Evolutionary conservation across 352 stramenopile species (phyloP), one percentile per base, ranked within the genome.

Genomic region (Globisporangium takayamanum): DNA sequence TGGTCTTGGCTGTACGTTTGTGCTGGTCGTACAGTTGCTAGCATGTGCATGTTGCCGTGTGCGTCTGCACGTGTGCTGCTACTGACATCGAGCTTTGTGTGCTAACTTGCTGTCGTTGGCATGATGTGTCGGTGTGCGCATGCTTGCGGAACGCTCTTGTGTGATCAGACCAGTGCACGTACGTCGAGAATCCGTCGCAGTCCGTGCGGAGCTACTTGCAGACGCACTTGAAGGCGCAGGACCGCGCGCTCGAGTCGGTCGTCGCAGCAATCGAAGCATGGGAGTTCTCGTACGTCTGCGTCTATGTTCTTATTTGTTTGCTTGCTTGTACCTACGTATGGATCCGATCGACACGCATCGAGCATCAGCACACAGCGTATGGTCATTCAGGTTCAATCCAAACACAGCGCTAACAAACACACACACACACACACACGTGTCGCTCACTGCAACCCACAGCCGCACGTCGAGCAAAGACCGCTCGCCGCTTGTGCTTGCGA

Each of bases 401-500:
- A 22, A 22, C 22, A 22, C 22, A 22, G 22, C 22, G 22, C 22
- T 22, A 22, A 22, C 22, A 22, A 22, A 22, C 28, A 18, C 30
- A 30, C 57, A 25, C 50, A 47, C 52, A 36, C 48, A 44, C 25
- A 3, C 64, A 7, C 7, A 7, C 7, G 30, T 36, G 30, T 7
- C 30, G 7, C 30, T 36, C 30, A 7, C 30, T 36, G 30, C 30
- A 8, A 36, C 30, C 4, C 30, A 22, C 7, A 89, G 76, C 33
- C 72, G 76, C 33, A 67, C 68, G 37, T 85, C 76, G 7, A 74
- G 54, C 14, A 87, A 81, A 50, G 79, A 92, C 50, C 77, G 77
- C 7, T 68, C 74, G 28, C 89, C 89, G n/a, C 67, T 97, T 12
- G 88, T 97, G 48, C 59, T 97, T 52, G 89, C 89, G 14, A 80